Percentiles rank a stretch among this genome's conserved stretches.
Evolutionary conservation across 192 early-diverging fungal species (phyloP).

Genomic region (Podila clonocystis): DNA sequence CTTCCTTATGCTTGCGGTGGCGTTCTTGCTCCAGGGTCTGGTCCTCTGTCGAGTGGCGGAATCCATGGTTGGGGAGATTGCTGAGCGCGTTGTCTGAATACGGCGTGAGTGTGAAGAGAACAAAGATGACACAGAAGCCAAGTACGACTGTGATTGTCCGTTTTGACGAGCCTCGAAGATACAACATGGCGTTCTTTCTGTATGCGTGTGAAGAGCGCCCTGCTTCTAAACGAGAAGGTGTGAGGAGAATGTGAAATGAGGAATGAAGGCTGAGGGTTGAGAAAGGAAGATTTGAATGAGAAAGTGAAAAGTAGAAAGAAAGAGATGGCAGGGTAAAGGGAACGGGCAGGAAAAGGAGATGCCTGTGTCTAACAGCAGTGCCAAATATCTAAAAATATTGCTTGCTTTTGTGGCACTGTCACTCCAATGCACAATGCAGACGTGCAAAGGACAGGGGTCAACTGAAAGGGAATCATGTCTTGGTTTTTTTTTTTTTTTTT

Average conservation of each 20-base stretch:
- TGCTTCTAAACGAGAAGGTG: background rate
- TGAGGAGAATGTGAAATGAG: background rate
- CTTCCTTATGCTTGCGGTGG: background rate
- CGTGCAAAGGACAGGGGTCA: too few species aligned
- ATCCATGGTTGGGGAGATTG: conserved; percentile 9
- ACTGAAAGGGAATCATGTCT: too few species aligned
- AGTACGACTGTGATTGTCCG: conserved; percentile 20
- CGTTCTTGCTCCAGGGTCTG: background rate
- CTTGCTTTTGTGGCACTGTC: too few species aligned
- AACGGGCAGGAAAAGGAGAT: background rate
- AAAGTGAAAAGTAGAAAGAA: background rate
- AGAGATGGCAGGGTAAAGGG: background rate
- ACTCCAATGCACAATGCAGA: too few species aligned
- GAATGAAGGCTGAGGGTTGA: background rate
- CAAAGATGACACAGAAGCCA: conserved; percentile 25
- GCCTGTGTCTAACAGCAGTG: too few species aligned
- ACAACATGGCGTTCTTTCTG: background rate
- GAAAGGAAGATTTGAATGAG: background rate
- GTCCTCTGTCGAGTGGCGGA: background rate
- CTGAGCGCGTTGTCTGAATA: conserved; percentile 15
- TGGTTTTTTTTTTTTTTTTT: too few species aligned
- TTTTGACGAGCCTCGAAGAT: conserved; percentile 22
- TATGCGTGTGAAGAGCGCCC: background rate
- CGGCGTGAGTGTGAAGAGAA: conserved; percentile 27
- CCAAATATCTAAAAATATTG: too few species aligned